Conservation (phyloP, 345 rosid species). For the Hibiscus trionum region DNA sequence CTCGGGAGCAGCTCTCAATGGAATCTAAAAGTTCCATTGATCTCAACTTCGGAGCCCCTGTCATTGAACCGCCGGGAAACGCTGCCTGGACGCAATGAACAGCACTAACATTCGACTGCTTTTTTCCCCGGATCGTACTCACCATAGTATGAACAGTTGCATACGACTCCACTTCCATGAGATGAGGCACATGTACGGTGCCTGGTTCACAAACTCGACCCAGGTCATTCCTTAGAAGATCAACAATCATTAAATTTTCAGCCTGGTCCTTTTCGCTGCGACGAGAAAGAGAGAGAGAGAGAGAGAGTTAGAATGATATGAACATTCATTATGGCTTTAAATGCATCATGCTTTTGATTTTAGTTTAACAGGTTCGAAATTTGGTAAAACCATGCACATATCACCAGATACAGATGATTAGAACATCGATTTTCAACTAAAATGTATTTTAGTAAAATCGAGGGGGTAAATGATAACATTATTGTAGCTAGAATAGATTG, state of each 20-base stretch:
- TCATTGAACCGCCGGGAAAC: slow-evolving; percentile 97
- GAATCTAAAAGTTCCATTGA: slow-evolving; percentile 85
- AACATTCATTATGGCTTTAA: background rate
- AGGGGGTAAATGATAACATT: background rate
- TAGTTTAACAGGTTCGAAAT: background rate
- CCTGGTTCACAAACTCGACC: slow-evolving; percentile 91
- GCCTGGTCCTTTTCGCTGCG: slow-evolving; percentile 96
- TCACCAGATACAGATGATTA: background rate
- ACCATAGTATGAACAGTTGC: slow-evolving; percentile 98
- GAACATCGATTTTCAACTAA: background rate
- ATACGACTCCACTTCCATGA: slow-evolving; percentile 94
- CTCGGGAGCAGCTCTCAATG: slow-evolving; percentile 70
- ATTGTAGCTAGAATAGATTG: background rate
- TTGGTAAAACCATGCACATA: background rate
- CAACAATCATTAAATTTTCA: slow-evolving; percentile 95
- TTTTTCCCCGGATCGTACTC: slow-evolving; percentile 69
- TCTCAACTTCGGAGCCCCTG: slow-evolving; percentile 93
- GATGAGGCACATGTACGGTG: slow-evolving; percentile 84
- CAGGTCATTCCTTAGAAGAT: slow-evolving; percentile 88
- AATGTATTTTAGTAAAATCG: background rate
- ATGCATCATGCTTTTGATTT: background rate
- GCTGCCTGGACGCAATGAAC: slow-evolving; percentile 77
- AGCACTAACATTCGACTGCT: slow-evolving; percentile 49
- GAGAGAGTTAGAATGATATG: background rate
- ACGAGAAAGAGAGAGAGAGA: slow-evolving; percentile 6